phyloP scores from a whole-genome alignment of 1,284 basidiomycete genomes.

The Neonothopanus nambi region DNA sequence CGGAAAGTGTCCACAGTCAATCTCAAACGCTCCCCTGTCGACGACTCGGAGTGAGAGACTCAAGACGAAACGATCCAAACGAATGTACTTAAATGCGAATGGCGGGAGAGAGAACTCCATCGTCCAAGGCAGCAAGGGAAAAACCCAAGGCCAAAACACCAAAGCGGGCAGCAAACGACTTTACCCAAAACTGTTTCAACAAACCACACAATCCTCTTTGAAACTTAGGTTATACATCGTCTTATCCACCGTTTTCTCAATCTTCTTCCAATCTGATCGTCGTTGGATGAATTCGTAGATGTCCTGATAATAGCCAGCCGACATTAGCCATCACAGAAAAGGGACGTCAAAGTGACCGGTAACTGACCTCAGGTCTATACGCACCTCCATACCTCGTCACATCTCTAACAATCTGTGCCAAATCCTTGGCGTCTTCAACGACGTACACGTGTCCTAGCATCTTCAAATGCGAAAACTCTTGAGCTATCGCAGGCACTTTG shows the following conservation, averaged over 20 bases:
- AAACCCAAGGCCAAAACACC: too few species aligned
- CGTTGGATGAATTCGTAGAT: conserved; percentile 94
- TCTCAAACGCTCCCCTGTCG: too few species aligned
- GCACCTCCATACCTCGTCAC: conserved; percentile 92
- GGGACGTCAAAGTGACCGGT: conserved; percentile 19
- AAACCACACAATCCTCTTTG: conserved; percentile 81
- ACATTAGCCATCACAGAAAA: background rate
- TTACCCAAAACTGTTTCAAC: too few species aligned
- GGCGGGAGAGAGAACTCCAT: too few species aligned
- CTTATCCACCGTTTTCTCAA: conserved; percentile 95
- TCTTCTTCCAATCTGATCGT: conserved; percentile 94
- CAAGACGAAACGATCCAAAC: too few species aligned
- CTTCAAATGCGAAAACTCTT: conserved; percentile 92
- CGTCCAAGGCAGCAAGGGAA: too few species aligned
- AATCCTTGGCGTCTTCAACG: conserved; percentile 88
- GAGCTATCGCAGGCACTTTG: conserved; percentile 71
- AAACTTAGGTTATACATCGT: conserved; percentile 94
- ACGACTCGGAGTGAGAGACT: too few species aligned
- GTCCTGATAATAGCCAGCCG: conserved; percentile 49
- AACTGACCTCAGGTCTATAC: conserved; percentile 82
- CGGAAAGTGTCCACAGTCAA: too few species aligned
- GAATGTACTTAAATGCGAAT: too few species aligned
- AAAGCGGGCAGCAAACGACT: too few species aligned
- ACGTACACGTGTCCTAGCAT: conserved; percentile 92
- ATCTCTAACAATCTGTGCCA: conserved; percentile 93